Evolutionary conservation across 176 grass and related monocot species (phyloP), one percentile per base, ranked within the genome.

Genomic region (Cenchrus fungigraminus): DNA sequence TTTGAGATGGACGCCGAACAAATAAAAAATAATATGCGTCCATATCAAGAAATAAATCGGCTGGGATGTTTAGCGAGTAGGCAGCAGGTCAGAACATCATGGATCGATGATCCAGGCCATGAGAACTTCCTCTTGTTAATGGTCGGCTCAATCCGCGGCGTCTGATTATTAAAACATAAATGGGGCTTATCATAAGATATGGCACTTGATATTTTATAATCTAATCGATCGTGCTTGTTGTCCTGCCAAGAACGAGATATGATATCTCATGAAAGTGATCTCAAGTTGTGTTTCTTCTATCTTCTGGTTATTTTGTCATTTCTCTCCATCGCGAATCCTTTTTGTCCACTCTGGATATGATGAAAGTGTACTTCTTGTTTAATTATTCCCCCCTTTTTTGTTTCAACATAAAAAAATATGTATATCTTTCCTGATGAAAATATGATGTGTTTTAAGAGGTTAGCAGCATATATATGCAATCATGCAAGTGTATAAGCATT

Each of bases 201-300:
- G 49, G 16, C 12, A 32, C 20, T 46, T 79, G 6, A 13, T 44
- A 34, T 84, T 73, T 66, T 51, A 83, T 51, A 25, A 79, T 83
- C 59, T 49, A 73, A 69, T 87, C 58, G 12, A 40, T 75, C 9
- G 13, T 56, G 57, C 34, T 16, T 44, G 22, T 32, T 32, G 68
- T 55, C 77, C 22, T 68, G 22, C 12, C 61, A 72, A 68, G 60
- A 74, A 59, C 50, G 84, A 83, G 84, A 83, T 56, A 61, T 46
- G 74, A 51, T 68, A 90, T 87, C 88, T 83, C 42, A 47, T 80
- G 89, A 87, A 75, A 87, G 68, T 32, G 80, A 91, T 19, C 7
- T 63, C 54, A n/a, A 50, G 50, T n/a, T 54, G 53, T 8, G 31
- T 86, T 86, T 86, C 37, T 79, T 65, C 9, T 1, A 51, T 51